Evolutionary conservation across 441 rosid genomes (phyloP).

Genomic region (Isatis lusitanica): DNA sequence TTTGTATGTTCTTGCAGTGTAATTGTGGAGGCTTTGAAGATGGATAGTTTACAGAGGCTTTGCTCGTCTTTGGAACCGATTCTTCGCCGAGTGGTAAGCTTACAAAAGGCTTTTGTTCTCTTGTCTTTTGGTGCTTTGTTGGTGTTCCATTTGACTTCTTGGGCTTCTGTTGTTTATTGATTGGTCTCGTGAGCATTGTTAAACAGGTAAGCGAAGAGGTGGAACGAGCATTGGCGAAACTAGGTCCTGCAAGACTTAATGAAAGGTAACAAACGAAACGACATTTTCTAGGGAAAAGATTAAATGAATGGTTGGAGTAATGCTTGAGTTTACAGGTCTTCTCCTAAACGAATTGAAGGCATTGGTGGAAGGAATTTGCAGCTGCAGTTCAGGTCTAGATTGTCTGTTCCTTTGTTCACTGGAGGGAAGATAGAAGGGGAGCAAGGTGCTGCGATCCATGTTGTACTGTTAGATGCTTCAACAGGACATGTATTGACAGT

Average conservation of each 20-base stretch:
- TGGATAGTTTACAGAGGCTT: slow-evolving; percentile 85
- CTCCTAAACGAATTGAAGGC: slow-evolving; percentile 76
- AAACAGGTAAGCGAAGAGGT: slow-evolving; percentile 91
- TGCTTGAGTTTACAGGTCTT: slow-evolving; percentile 52
- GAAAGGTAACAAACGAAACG: slow-evolving; percentile 48
- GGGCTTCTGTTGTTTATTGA: neutral
- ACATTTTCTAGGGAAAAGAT: neutral
- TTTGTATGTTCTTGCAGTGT: slow-evolving; percentile 52
- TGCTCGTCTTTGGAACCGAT: slow-evolving; percentile 90
- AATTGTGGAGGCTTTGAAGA: slow-evolving; percentile 87
- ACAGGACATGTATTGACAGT: slow-evolving; percentile 59
- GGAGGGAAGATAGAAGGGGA: slow-evolving; percentile 95
- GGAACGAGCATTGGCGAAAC: slow-evolving; percentile 85
- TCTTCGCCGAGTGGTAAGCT: slow-evolving; percentile 81
- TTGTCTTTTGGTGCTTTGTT: neutral
- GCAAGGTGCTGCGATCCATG: slow-evolving; percentile 76
- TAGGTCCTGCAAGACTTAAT: slow-evolving; percentile 61
- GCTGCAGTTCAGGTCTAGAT: slow-evolving; percentile 67
- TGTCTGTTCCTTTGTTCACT: slow-evolving; percentile 84
- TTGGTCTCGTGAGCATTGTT: slow-evolving; percentile 7
- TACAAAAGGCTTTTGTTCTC: neutral
- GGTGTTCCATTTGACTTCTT: neutral
- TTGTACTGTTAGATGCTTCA: slow-evolving; percentile 57
- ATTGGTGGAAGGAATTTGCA: slow-evolving; percentile 76
- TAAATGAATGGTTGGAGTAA: neutral